Conservation (phyloP, 371 early-diverging fungal species). For the Phascolomyces articulosus region DNA sequence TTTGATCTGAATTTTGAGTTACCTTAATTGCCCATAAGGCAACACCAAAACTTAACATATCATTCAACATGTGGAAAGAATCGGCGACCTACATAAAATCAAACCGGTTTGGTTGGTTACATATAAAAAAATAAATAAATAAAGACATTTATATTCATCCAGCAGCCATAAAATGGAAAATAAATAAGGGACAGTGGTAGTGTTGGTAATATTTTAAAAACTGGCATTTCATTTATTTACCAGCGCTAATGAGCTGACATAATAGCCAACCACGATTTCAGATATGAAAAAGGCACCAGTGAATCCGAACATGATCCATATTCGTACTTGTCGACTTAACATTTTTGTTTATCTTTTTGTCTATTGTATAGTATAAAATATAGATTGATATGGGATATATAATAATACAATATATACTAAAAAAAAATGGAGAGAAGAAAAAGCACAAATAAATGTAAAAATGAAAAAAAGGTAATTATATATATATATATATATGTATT, state of each 20-base stretch:
- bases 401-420: not conserved
- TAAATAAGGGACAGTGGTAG: too few species aligned
- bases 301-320: constrained; percentile 65
- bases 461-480: not conserved
- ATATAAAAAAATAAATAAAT: too few species aligned
- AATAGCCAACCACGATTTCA: constrained; percentile 82
- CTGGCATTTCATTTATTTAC: constrained; percentile 19
- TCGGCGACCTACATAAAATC: constrained; percentile 69
- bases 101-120: too few species aligned
- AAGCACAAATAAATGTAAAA: not conserved
- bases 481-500: not conserved
- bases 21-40: constrained; percentile 88
- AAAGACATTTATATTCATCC: too few species aligned
- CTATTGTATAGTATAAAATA: not conserved
- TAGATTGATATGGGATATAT: not conserved
- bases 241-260: constrained; percentile 81
- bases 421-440: not conserved
- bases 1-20: too few species aligned
- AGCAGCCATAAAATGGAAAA: too few species aligned
- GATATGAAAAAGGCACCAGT: constrained; percentile 73
- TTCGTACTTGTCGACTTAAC: constrained; percentile 26
- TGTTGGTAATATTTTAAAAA: too few species aligned
- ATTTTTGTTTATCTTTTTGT: not conserved
- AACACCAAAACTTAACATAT: constrained; percentile 78
- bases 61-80: constrained; percentile 92